phyloP scores from a whole-genome alignment of 345 rosid species.

The Sapria himalayana region DNA sequence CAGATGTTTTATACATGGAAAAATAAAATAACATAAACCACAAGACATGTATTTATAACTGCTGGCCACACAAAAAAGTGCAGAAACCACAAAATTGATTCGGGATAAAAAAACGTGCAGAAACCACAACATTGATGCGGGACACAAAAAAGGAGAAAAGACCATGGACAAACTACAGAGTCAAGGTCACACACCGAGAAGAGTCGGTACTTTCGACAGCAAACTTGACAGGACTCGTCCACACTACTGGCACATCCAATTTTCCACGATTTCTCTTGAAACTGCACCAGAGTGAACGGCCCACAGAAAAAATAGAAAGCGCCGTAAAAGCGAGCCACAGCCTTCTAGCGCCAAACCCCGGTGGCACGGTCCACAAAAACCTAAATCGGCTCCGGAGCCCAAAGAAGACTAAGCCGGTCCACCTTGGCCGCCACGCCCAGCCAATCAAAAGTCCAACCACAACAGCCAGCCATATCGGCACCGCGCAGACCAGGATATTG shows the following conservation, averaged over 20 bases:
- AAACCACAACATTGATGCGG: too few species aligned
- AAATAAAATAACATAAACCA: too few species aligned
- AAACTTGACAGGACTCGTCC: slow-evolving; percentile 7
- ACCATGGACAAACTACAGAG: too few species aligned
- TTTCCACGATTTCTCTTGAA: slow-evolving; percentile 20
- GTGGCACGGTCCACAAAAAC: slow-evolving; percentile 78
- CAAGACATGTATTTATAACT: too few species aligned
- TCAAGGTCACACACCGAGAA: too few species aligned
- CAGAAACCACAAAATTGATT: too few species aligned
- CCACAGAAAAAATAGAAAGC: slow-evolving; percentile 60
- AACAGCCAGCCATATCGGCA: slow-evolving; percentile 91
- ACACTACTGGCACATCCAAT: slow-evolving; percentile 9
- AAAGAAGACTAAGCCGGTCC: slow-evolving; percentile 69
- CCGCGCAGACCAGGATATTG: slow-evolving; percentile 77
- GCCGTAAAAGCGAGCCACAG: slow-evolving; percentile 90
- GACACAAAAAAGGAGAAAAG: too few species aligned
- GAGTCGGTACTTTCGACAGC: slow-evolving; percentile 14
- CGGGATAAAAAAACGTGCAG: too few species aligned
- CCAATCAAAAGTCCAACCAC: slow-evolving; percentile 93
- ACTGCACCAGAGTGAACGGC: slow-evolving; percentile 50
- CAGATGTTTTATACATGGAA: too few species aligned
- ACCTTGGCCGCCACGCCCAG: slow-evolving; percentile 94
- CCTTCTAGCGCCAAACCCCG: slow-evolving; percentile 85
- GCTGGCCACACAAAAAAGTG: too few species aligned
- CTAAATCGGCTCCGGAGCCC: slow-evolving; percentile 66